Evolutionary conservation across 2,329 filamentous ascomycete species (phyloP).

Genomic region (Tothia fuscella): DNA sequence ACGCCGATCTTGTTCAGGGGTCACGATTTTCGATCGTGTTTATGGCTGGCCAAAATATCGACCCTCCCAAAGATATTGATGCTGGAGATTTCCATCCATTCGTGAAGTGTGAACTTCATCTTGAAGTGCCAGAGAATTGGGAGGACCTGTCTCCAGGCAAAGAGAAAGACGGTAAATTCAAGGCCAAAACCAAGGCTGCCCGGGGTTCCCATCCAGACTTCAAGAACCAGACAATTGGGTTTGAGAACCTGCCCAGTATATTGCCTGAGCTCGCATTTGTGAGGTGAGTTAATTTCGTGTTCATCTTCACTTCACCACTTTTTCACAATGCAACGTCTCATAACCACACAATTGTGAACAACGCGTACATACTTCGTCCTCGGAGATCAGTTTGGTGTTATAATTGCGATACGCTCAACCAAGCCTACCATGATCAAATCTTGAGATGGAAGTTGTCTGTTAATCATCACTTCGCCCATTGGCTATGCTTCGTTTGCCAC

Average conservation of each 20-base stretch:
- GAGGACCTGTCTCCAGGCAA: constrained; percentile 21
- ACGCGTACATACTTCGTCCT: too few species aligned
- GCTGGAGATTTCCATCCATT: constrained; percentile 56
- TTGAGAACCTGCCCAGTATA: constrained; percentile 30
- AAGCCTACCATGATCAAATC: too few species aligned
- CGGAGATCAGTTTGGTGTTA: too few species aligned
- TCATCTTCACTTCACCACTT: not conserved
- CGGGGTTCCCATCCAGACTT: constrained; percentile 33
- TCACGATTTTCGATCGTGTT: constrained; percentile 51
- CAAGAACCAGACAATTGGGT: constrained; percentile 30
- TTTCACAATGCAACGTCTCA: too few species aligned
- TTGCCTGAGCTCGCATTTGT: constrained; percentile 37
- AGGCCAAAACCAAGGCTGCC: constrained; percentile 33
- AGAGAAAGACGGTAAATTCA: constrained; percentile 41
- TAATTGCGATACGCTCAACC: too few species aligned
- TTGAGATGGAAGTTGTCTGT: too few species aligned
- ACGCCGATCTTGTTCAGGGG: constrained; percentile 39
- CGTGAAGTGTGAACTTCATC: constrained; percentile 69
- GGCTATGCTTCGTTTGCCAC: too few species aligned
- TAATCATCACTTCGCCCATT: too few species aligned
- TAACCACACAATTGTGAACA: too few species aligned
- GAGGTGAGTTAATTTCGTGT: constrained; percentile 25
- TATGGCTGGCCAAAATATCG: constrained; percentile 62
- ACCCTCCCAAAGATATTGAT: constrained; percentile 44
- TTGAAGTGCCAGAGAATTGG: constrained; percentile 42